phyloP scores from a whole-genome alignment of 1,284 basidiomycete genomes.

The Tetrapyrgos nigripes region DNA sequence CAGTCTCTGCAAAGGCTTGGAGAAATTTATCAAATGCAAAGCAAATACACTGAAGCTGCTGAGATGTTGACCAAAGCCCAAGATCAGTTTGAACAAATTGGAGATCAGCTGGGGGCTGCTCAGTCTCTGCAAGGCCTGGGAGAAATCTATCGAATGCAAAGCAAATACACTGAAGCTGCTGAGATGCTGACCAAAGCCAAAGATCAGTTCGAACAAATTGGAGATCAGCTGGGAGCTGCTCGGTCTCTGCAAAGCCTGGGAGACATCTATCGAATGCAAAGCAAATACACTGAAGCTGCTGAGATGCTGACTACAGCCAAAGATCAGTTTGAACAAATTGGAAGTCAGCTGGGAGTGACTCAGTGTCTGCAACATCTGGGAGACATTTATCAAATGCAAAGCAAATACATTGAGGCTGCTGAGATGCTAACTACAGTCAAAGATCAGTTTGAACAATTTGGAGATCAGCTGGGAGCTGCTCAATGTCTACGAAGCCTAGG shows the following conservation, averaged over 20 bases:
- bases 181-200: not conserved
- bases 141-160: not conserved
- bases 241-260: not conserved
- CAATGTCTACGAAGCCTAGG: no score
- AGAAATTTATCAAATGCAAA: conserved; percentile 12
- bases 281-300: not conserved
- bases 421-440: not conserved
- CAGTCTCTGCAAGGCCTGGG: not conserved
- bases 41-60: conserved; percentile 10
- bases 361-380: not conserved
- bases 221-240: not conserved
- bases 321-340: not conserved
- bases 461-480: no score
- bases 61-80: conserved; percentile 7
- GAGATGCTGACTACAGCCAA: not conserved
- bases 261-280: not conserved
- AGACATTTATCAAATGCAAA: not conserved
- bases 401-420: not conserved
- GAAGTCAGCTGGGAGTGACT: not conserved
- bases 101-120: not conserved
- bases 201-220: not conserved
- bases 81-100: conserved; percentile 2
- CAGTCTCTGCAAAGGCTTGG: conserved; percentile 13
- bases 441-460: not conserved
- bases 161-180: not conserved